Conservation (phyloP, 2,329 filamentous ascomycete species). For the Penicillium sp. region DNA sequence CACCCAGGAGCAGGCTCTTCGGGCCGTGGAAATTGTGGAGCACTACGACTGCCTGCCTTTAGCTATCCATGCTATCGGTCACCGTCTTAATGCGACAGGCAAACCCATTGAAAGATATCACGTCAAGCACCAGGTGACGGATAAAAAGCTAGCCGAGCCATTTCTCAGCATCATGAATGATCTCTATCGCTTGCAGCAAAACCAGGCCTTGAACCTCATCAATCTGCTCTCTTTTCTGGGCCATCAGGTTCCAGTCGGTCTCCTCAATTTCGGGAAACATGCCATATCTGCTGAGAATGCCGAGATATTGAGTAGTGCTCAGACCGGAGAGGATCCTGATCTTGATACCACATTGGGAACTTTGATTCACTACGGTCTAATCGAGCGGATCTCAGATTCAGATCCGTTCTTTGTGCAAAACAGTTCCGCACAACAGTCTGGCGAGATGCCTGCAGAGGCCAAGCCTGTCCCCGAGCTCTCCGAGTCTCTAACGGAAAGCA, state of each 20-base stretch:
- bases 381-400: constrained; percentile 42
- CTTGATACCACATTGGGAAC: constrained; percentile 49
- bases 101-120: constrained; percentile 63
- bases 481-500: constrained; percentile 36
- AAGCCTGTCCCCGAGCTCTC: constrained; percentile 30
- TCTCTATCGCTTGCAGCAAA: constrained; percentile 40
- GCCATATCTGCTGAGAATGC: constrained; percentile 34
- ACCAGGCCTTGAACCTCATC: constrained; percentile 64
- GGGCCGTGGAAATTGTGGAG: constrained; percentile 63
- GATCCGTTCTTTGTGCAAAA: constrained; percentile 25
- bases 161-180: constrained; percentile 52
- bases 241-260: constrained; percentile 65
- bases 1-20: constrained; percentile 55
- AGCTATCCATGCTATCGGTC: constrained; percentile 67
- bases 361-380: constrained; percentile 48
- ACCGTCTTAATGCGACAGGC: constrained; percentile 60
- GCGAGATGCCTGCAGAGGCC: constrained; percentile 22
- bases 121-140: constrained; percentile 57
- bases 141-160: constrained; percentile 55
- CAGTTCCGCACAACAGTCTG: constrained; percentile 17
- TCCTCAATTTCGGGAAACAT: constrained; percentile 58
- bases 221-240: constrained; percentile 66
- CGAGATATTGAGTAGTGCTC: constrained; percentile 40
- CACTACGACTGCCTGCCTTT: constrained; percentile 66
- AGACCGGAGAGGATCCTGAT: constrained; percentile 37